These are phyloP conservation scores for Diaporthe nobilis DNA, from an alignment of 2,329 filamentous ascomycete genomes.

Conservation along the genomic window DNA sequence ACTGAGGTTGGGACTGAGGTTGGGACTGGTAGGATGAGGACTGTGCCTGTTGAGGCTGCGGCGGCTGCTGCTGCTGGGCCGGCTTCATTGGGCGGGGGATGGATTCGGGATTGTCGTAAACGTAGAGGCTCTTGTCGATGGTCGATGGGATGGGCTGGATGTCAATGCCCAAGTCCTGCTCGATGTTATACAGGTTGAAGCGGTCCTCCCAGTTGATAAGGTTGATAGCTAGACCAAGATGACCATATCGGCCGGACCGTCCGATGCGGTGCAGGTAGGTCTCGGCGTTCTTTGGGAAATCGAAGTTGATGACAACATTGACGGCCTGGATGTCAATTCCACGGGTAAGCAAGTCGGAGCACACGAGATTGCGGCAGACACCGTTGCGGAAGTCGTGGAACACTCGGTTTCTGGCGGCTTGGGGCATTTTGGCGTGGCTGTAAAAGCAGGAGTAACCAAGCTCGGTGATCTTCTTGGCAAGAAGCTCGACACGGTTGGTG, in stretches of 20 bases:
- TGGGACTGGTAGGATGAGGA: slow-evolving; percentile 24
- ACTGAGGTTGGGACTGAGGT: slow-evolving; percentile 38
- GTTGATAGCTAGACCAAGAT: slow-evolving; percentile 97
- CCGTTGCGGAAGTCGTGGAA: slow-evolving; percentile 99
- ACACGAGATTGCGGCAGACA: slow-evolving; percentile 97
- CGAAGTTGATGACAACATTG: slow-evolving; percentile 99
- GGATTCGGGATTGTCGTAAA: slow-evolving; percentile 95
- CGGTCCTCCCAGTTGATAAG: slow-evolving; percentile 99
- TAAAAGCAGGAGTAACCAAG: slow-evolving; percentile 99
- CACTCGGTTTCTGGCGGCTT: slow-evolving; percentile 96
- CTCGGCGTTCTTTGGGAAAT: slow-evolving; percentile 99
- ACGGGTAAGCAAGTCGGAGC: slow-evolving; percentile 95
- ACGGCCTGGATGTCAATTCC: slow-evolving; percentile 99
- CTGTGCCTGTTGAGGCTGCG: slow-evolving; percentile 47
- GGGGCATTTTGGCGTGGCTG: slow-evolving; percentile 97
- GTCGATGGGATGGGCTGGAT: slow-evolving; percentile 95
- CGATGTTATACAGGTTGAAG: slow-evolving; percentile 99
- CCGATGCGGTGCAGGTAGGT: slow-evolving; percentile 99
- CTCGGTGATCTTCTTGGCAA: slow-evolving; percentile 99
- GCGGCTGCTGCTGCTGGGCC: slow-evolving; percentile 39
- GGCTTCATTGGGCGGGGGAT: slow-evolving; percentile 82
- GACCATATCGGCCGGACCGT: slow-evolving; percentile 96
- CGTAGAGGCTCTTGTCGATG: slow-evolving; percentile 98
- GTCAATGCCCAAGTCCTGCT: slow-evolving; percentile 96
- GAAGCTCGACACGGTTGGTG: slow-evolving; percentile 95